Base-by-base conservation (phyloP, 2,329 filamentous ascomycete genomes). In the Alternaria dauci region DNA sequence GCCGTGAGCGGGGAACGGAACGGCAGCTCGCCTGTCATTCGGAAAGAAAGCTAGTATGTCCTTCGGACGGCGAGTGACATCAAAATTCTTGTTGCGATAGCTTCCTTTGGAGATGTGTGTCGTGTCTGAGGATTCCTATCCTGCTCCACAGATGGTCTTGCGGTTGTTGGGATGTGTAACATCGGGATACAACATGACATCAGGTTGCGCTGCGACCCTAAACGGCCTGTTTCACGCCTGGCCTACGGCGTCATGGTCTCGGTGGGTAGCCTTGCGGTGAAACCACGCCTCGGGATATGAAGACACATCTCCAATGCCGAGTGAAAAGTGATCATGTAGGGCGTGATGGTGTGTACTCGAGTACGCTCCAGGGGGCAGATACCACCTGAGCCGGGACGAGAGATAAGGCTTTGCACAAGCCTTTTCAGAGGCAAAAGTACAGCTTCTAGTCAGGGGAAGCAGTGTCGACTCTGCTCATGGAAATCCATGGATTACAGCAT, bases 361-460 rank as follows among this genome's bases (percentile, higher is more conserved):
- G 34, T 46, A 42, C 36, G 48, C 58, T 38, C 62, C 47, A 65
- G 56, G 63, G 59, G 61, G 62, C 58, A 54, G 56, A 72, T 75
- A 72, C 72, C 62, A 75, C 72, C 67, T 61, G 60, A 70, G 62
- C 67, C 65, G 61, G 74, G 67, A 56, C 56, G 6, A 34, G 65
- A 71, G 32, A 66, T 68, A 59, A 59, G 60, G 58, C 41, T 44
- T 34, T 43, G 43, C 47, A 63, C 58, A 59, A 28, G 41, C 50
- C 8, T 26, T 23, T 14, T 52, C 16, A 38, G 20, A 38, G 32
- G 48, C 23, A 42, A 52, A 42, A 44, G 28, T 42, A 46, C 53
- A 59, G 41, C 44, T 38, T 18, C n/a, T 28, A 38, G 39, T 20
- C 38, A 38, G 54, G 48, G 53, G 61, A 44, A 67, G 46, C 57